phyloP scores from a whole-genome alignment of 2,329 filamentous ascomycete species.

The Graphilbum fragrans region DNA sequence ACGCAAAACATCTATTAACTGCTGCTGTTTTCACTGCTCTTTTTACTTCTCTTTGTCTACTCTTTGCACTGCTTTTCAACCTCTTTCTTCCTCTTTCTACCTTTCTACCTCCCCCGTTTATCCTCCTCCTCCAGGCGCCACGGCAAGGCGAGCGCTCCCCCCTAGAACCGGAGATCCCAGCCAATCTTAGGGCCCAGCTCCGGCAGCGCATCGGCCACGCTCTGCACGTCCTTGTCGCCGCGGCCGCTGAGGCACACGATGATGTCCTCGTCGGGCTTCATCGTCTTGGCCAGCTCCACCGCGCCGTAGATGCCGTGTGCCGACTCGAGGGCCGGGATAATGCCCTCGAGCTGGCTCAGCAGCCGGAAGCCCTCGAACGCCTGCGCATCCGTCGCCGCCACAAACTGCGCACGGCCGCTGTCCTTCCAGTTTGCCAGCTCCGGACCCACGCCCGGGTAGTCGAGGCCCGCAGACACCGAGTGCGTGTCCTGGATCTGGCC shows the following conservation, averaged over 20 bases:
- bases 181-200: conserved; percentile 80
- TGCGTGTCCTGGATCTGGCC: conserved; percentile 94
- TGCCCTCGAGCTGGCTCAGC: conserved; percentile 81
- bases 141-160: too few species aligned
- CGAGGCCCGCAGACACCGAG: conserved; percentile 89
- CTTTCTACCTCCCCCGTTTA: too few species aligned
- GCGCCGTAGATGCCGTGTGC: conserved; percentile 87
- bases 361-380: conserved; percentile 80
- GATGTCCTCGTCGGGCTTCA: conserved; percentile 77
- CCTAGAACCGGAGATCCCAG: conserved; percentile 49
- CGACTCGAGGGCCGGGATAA: conserved; percentile 90
- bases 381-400: conserved; percentile 83
- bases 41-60: neutral
- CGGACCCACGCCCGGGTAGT: conserved; percentile 94
- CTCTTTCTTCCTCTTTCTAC: conserved; percentile 6
- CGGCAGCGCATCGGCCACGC: conserved; percentile 87
- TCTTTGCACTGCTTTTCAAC: neutral
- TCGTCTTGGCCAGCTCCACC: conserved; percentile 81
- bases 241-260: conserved; percentile 89
- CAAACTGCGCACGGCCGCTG: conserved; percentile 69
- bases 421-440: conserved; percentile 94
- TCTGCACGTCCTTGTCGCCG: conserved; percentile 98
- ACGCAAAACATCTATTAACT: too few species aligned
- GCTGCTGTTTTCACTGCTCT: neutral
- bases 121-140: too few species aligned